Evolutionary conservation across 345 rosid genomes (phyloP), one percentile per base, ranked within the genome.

Genomic region (Salix brachista): DNA sequence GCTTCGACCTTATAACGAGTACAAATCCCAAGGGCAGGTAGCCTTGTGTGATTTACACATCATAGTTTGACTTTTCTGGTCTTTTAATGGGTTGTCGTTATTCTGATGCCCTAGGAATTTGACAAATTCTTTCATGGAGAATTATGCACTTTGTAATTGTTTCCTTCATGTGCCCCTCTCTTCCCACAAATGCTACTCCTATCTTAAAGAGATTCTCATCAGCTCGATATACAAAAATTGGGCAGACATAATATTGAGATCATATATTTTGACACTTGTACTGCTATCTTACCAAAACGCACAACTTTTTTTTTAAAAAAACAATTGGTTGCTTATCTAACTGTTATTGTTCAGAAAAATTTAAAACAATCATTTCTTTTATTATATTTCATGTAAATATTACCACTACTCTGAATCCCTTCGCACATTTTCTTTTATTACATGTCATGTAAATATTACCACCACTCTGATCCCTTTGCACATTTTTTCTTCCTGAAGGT

Each of bases 11-110:
- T 96, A 91, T 76, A 84, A 91, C 62, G 94, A 91, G 54, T 92
- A 90, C 83, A 91, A 90, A 88, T 94, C 97, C 73, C 87, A 91
- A 67, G 99, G 99, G 60, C 99, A 94, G 96, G 98, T 96, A 90
- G 23, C 25, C 36, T 66, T 23, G 30, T 48, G 18, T 21, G 28
- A 66, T 36, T 68, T 62, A 50, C 65, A 58, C 17, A 4, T 56
- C 39, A 21, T 19, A 11, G 26, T n/a, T 26, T n/a, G 16, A n/a
- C 28, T 58, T 58, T 23, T 9, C 64, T 58, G 64, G 64, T 58
- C 26, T 23, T 58, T 23, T 23, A 9, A 58, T 58, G 64, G 25
- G 64, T 23, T n/a, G 28, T 58, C 2, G 28, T 58, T 28, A n/a
- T 58, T 0, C 28, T n/a, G 64, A 9, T 58, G 28, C 4, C 0